Conservation (phyloP, 1,284 basidiomycete genomes). For the Tilletia horrida region DNA sequence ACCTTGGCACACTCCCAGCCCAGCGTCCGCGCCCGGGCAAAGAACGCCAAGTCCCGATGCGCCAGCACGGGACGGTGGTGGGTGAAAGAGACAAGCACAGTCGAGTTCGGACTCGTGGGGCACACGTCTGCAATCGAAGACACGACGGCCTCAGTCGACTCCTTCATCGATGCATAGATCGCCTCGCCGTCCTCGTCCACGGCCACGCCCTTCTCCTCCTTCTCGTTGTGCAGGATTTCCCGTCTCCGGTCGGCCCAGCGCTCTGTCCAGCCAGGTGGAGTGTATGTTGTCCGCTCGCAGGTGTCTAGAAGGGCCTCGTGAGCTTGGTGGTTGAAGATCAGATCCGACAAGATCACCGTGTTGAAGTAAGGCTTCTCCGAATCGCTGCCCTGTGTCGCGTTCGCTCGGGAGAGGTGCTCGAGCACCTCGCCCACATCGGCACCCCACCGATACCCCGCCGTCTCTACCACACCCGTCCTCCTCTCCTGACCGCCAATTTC, state of each 20-base stretch:
- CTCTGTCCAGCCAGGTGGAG: background rate
- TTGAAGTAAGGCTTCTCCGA: slow-evolving; percentile 62
- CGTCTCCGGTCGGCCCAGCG: background rate
- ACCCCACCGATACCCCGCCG: slow-evolving; percentile 81
- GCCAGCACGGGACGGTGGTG: slow-evolving; percentile 82
- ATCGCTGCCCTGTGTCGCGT: background rate
- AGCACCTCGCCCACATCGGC: slow-evolving; percentile 64
- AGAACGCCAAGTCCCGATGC: slow-evolving; percentile 79
- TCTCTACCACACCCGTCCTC: slow-evolving; percentile 54
- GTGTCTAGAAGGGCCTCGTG: slow-evolving; percentile 79
- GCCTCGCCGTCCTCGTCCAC: background rate
- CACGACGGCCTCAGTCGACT: background rate
- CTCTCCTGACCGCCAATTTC: background rate
- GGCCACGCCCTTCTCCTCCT: slow-evolving; percentile 1
- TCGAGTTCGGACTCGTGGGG: slow-evolving; percentile 49
- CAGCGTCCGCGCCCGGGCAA: slow-evolving; percentile 64
- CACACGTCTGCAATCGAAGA: background rate
- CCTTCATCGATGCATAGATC: slow-evolving; percentile 6
- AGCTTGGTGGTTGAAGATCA: slow-evolving; percentile 73
- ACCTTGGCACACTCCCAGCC: slow-evolving; percentile 78
- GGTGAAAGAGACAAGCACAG: slow-evolving; percentile 82
- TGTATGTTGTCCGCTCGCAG: slow-evolving; percentile 59
- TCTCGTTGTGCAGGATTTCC: background rate
- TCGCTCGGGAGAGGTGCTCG: slow-evolving; percentile 48
- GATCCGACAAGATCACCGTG: slow-evolving; percentile 82